Evolutionary conservation across 352 stramenopile species (phyloP), one percentile per base, ranked within the genome.

Genomic region (Elongisporangium undulatum): DNA sequence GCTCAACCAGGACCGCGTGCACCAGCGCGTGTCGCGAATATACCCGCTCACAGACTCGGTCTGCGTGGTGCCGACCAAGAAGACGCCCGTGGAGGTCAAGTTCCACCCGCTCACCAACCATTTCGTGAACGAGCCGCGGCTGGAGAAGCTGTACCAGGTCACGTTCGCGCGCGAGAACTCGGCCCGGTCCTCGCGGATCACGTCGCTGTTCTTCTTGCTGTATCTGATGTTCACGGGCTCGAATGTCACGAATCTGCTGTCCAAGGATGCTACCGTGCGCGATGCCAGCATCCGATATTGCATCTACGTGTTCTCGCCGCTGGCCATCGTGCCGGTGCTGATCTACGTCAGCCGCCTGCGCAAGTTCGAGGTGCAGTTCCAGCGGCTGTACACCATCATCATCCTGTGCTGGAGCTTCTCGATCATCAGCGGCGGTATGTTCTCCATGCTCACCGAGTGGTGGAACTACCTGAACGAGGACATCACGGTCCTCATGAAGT

Each of bases 381-480:
- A 91, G 62, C 63, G 75, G n/a, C 71, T 89, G 19, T 93, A 93
- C 64, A 86, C 79, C 7, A 58, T 81, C 8, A 66, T 93, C 12
- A 48, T 89, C 24, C 29, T 90, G 9, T 90, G 75, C 48, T 93
- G 81, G 81, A 82, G 71, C 24, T 84, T 87, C 55, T 90, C 81
- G 13, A 80, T 93, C 54, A 84, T 91, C 53, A 71, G 64, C 2
- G 84, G 84, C 19, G 84, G 84, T 6, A 87, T 90, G 79, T 90
- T 90, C 53, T 91, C 84, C 19, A 88, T 93, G 81, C 71, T 93
- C n/a, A 79, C 63, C 20, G 84, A 93, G 64, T 93, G 81, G 81
- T 89, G 79, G 64, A 85, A 77, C 55, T 91, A 89, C 66, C 69
- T 93, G 7, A 67, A 69, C 13, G 84, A 85, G 55, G 82, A 93